A percentile compares a stretch with the other conserved stretches of the same genome.
These are phyloP conservation scores for Arctium minus DNA, from an alignment of 129 eudicot genomes.

Conservation along the genomic window DNA sequence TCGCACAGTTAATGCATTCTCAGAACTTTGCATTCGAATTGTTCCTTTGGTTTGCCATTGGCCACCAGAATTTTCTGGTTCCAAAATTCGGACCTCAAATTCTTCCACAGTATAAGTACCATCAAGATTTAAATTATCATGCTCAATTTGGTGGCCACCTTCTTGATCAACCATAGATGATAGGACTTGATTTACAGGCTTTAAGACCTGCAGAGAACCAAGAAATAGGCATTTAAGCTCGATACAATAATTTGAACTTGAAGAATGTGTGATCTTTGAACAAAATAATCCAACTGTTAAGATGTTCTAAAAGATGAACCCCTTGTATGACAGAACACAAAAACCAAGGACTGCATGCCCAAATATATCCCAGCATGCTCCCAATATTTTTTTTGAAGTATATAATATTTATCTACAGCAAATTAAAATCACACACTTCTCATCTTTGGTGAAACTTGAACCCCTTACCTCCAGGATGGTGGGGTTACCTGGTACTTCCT, in stretches of 20 bases:
- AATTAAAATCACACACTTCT: no score
- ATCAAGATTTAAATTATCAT: conserved; percentile 57
- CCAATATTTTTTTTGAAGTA: no score
- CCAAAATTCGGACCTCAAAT: conserved; percentile 90
- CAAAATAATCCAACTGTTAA: conserved; percentile 3
- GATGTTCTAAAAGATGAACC: not conserved
- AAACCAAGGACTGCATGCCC: not conserved
- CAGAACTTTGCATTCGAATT: conserved; percentile 89
- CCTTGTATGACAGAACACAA: not conserved
- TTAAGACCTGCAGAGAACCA: conserved; percentile 51
- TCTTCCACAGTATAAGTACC: conserved; percentile 87
- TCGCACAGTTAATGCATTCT: conserved; percentile 90
- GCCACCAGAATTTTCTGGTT: conserved; percentile 88
- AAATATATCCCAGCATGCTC: no score
- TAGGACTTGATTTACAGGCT: conserved; percentile 91
- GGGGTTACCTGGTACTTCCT: no score
- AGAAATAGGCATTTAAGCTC: conserved; percentile 11
- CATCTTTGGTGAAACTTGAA: no score
- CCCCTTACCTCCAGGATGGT: no score
- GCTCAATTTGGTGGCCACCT: conserved; percentile 81
- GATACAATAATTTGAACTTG: not conserved
- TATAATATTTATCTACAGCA: no score
- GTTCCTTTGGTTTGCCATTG: conserved; percentile 94
- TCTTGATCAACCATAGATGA: conserved; percentile 94
- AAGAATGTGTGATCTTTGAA: not conserved